Percentiles rank a stretch among this genome's conserved stretches.
These are phyloP conservation scores for Chaetomium fimeti DNA, from an alignment of 495 filamentous ascomycete species.

Conservation along the genomic window DNA sequence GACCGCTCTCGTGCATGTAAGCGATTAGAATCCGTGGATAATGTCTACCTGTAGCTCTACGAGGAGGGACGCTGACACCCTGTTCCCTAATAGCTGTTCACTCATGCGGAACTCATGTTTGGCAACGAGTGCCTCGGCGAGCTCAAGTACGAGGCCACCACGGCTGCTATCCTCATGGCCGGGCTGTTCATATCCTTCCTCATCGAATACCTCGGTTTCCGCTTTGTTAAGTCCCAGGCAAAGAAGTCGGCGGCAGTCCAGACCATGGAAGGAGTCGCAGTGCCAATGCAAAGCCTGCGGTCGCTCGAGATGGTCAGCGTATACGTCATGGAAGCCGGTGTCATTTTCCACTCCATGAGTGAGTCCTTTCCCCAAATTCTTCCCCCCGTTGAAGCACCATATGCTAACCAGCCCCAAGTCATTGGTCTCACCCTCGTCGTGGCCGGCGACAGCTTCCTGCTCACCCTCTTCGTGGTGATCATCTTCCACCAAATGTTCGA, in stretches of 20 bases:
- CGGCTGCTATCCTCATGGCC: conserved; percentile 62
- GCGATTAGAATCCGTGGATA: conserved; percentile 15
- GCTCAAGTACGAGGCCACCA: conserved; percentile 58
- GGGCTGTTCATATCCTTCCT: conserved; percentile 62
- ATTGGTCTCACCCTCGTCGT: conserved; percentile 63
- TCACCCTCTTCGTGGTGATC: conserved; percentile 55
- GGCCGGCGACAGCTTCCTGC: conserved; percentile 54
- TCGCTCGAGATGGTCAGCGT: conserved; percentile 52
- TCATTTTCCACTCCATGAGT: conserved; percentile 69
- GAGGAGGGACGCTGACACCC: neutral
- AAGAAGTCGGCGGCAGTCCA: neutral
- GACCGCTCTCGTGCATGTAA: conserved; percentile 67
- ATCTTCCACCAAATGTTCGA: conserved; percentile 74
- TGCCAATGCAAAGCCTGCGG: conserved; percentile 6
- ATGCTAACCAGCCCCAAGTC: conserved; percentile 35
- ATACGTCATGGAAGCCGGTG: conserved; percentile 63
- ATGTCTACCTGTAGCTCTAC: neutral
- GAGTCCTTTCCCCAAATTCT: conserved; percentile 23
- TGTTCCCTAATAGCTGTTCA: conserved; percentile 51
- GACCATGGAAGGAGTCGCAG: neutral
- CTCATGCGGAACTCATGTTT: conserved; percentile 63
- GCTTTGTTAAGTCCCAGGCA: conserved; percentile 44
- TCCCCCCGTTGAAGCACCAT: neutral
- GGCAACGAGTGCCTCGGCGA: conserved; percentile 60
- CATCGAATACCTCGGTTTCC: conserved; percentile 57